These are phyloP conservation scores for Pseudocercospora pini-densiflorae DNA, from an alignment of 2,329 filamentous ascomycete genomes.

Conservation along the genomic window DNA sequence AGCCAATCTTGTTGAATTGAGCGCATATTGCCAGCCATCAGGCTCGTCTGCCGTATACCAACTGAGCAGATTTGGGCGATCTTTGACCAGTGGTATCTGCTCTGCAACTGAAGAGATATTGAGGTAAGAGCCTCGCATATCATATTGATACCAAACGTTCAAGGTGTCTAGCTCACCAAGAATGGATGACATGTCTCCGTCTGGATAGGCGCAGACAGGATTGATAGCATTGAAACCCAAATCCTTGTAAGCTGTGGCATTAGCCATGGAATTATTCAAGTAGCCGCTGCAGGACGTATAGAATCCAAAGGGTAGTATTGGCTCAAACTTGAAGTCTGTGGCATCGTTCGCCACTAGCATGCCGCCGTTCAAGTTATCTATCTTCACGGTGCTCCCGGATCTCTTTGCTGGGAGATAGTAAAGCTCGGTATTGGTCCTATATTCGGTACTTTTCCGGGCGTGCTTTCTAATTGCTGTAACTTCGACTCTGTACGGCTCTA, in stretches of 20 bases:
- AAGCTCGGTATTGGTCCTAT: constrained; percentile 43
- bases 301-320: constrained; percentile 53
- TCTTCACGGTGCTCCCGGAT: constrained; percentile 51
- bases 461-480: constrained; percentile 33
- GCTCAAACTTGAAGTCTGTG: constrained; percentile 39
- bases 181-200: constrained; percentile 44
- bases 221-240: constrained; percentile 56
- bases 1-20: constrained; percentile 51
- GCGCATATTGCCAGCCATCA: constrained; percentile 61
- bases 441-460: constrained; percentile 23
- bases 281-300: constrained; percentile 48
- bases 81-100: constrained; percentile 44
- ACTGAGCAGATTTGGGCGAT: constrained; percentile 45
- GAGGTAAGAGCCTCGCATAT: constrained; percentile 49
- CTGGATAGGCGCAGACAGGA: constrained; percentile 48
- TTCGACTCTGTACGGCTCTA: constrained; percentile 45
- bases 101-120: constrained; percentile 44
- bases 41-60: constrained; percentile 60
- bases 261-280: constrained; percentile 40
- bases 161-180: constrained; percentile 50
- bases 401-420: constrained; percentile 49
- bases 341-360: constrained; percentile 48
- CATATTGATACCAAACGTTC: constrained; percentile 53
- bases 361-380: constrained; percentile 54
- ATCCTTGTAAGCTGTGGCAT: constrained; percentile 46